Conservation (phyloP, 208 protist genomes). For the Acanthamoeba triangularis region DNA sequence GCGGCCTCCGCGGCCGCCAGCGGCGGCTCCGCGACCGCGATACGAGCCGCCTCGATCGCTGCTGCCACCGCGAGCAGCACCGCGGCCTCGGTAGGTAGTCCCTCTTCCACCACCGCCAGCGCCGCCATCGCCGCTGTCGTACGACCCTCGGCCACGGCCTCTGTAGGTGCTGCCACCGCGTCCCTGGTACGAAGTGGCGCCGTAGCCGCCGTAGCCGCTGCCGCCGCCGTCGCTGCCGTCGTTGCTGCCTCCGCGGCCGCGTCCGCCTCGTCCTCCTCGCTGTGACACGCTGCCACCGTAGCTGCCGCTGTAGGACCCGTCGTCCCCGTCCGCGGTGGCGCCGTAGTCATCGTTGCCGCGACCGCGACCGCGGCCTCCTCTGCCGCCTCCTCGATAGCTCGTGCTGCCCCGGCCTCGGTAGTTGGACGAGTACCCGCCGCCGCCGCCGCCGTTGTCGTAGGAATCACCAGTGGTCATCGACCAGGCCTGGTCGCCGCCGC, state of each 20-base stretch:
- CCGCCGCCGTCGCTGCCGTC: too few relatives aligned
- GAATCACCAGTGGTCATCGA: not conserved
- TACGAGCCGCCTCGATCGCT: not conserved
- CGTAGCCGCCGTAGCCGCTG: too few relatives aligned
- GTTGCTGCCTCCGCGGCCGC: too few relatives aligned
- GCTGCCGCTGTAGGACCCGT: not conserved
- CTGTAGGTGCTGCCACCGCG: not conserved
- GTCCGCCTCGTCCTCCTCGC: not conserved
- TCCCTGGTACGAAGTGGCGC: not conserved
- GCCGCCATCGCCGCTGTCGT: too few relatives aligned
- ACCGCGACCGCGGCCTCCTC: not conserved
- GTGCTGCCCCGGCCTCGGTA: not conserved
- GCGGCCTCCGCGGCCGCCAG: not conserved
- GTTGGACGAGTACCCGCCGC: not conserved
- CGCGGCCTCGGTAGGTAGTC: not conserved
- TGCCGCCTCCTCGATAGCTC: not conserved
- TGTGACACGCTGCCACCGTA: not conserved
- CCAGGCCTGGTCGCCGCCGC: not conserved
- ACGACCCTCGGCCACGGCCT: not conserved
- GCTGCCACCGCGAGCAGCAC: not conserved
- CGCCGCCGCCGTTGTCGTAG: not conserved
- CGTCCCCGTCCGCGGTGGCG: not conserved
- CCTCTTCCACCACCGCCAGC: too few relatives aligned
- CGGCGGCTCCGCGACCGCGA: not conserved
- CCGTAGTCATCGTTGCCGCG: too few relatives aligned